These are phyloP conservation scores for Boletus subparvulus DNA, from an alignment of 768 basidiomycete genomes.

Conservation along the genomic window DNA sequence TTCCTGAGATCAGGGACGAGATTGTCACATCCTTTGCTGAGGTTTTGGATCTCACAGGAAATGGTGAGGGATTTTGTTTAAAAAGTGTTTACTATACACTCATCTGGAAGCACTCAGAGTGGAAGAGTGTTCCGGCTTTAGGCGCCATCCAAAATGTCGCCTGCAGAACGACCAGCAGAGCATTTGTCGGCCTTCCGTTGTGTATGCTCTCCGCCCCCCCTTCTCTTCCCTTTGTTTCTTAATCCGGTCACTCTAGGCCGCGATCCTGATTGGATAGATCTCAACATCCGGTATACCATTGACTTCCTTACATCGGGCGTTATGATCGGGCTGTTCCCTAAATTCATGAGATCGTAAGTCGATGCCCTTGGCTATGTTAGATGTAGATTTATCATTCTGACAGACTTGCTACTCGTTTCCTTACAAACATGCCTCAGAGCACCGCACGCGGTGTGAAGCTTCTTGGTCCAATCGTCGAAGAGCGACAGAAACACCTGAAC, in stretches of 20 bases:
- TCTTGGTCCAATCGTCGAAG: slow-evolving; percentile 32
- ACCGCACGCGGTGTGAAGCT: slow-evolving; percentile 8
- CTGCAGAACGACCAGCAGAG: background rate
- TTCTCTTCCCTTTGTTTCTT: background rate
- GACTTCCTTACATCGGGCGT: slow-evolving; percentile 16
- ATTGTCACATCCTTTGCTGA: slow-evolving; percentile 41
- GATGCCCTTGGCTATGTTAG: background rate
- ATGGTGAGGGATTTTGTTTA: background rate
- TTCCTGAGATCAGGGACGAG: slow-evolving; percentile 43
- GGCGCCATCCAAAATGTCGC: slow-evolving; percentile 24
- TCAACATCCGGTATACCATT: slow-evolving; percentile 33
- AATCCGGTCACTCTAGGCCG: slow-evolving; percentile 32
- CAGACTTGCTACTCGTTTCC: background rate
- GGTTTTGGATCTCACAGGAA: slow-evolving; percentile 24
- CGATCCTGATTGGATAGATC: slow-evolving; percentile 34
- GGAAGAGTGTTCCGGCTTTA: background rate
- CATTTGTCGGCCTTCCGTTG: slow-evolving; percentile 49
- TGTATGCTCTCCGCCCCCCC: slow-evolving; percentile 29
- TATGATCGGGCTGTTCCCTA: background rate
- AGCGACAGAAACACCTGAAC: slow-evolving; percentile 23
- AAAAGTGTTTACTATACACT: background rate
- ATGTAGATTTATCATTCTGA: background rate
- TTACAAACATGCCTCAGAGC: background rate
- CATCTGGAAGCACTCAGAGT: background rate
- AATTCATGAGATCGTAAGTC: background rate